These are phyloP conservation scores for Termitomyces sp. DNA, from an alignment of 768 basidiomycete genomes.

Conservation along the genomic window DNA sequence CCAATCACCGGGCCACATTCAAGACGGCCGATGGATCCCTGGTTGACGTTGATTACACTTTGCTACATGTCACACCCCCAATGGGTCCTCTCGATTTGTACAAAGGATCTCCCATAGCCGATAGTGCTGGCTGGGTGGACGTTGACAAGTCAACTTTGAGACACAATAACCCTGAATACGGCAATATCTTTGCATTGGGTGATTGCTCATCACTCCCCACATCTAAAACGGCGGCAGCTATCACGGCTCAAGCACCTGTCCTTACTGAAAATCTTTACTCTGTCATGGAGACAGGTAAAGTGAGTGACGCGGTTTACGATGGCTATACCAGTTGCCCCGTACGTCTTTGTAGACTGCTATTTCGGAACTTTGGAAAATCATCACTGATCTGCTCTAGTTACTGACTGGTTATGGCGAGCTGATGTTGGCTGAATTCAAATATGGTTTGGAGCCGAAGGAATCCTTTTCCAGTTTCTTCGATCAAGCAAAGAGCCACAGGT, in stretches of 20 bases:
- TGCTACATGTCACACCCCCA: constrained; percentile 87
- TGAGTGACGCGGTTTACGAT: constrained; percentile 73
- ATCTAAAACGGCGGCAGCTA: constrained; percentile 94
- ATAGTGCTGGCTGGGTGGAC: constrained; percentile 86
- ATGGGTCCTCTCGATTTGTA: constrained; percentile 87
- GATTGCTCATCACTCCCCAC: constrained; percentile 92
- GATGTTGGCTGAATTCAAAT: constrained; percentile 93
- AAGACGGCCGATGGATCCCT: constrained; percentile 70
- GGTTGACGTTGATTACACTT: constrained; percentile 72
- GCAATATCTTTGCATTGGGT: constrained; percentile 89
- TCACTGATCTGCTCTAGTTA: constrained; percentile 41
- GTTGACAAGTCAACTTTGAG: constrained; percentile 81
- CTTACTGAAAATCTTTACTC: constrained; percentile 85
- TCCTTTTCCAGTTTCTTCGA: constrained; percentile 71
- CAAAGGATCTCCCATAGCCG: constrained; percentile 74
- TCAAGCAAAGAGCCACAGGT: constrained; percentile 78
- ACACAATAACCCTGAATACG: constrained; percentile 75
- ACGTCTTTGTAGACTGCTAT: constrained; percentile 25
- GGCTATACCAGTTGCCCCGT: constrained; percentile 91
- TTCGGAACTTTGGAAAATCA: neutral
- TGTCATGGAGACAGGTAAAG: constrained; percentile 68
- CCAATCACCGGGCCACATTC: constrained; percentile 82
- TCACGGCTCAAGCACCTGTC: constrained; percentile 89
- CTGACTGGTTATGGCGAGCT: constrained; percentile 80
- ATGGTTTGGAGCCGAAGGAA: constrained; percentile 86